phyloP scores from a whole-genome alignment of 345 rosid species.

The Nephelium lappaceum region DNA sequence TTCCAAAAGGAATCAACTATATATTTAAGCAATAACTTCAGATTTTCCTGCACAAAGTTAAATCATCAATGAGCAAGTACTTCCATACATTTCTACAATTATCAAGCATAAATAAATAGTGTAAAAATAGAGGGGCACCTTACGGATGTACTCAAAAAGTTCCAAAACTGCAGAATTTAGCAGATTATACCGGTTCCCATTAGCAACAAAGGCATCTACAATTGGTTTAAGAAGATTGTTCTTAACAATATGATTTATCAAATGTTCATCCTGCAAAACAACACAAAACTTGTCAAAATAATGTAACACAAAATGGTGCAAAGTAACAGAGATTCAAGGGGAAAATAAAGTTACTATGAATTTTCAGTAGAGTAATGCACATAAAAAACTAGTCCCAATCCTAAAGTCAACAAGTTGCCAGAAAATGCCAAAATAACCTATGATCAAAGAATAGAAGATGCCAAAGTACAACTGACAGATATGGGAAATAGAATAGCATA shows the following conservation, averaged over 20 bases:
- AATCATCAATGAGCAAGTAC: constrained; percentile 22
- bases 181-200: constrained; percentile 90
- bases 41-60: constrained; percentile 66
- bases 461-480: background rate
- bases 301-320: constrained; percentile 11
- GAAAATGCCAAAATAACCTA: background rate
- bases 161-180: constrained; percentile 92
- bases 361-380: background rate
- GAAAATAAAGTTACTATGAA: background rate
- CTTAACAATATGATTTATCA: constrained; percentile 79
- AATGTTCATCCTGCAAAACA: constrained; percentile 79
- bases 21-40: constrained; percentile 73
- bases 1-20: constrained; percentile 85
- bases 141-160: constrained; percentile 88
- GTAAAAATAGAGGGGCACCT: constrained; percentile 48
- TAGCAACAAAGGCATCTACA: constrained; percentile 79
- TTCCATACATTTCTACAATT: constrained; percentile 15
- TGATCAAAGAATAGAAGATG: background rate
- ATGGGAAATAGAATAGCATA: background rate
- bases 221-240: constrained; percentile 84
- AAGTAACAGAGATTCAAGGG: background rate
- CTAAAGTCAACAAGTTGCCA: background rate
- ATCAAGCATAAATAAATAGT: constrained; percentile 15
- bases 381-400: background rate
- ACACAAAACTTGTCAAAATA: constrained; percentile 19